phyloP scores from a whole-genome alignment of 257 asterid genomes.

The Solanum gandarillasii region DNA sequence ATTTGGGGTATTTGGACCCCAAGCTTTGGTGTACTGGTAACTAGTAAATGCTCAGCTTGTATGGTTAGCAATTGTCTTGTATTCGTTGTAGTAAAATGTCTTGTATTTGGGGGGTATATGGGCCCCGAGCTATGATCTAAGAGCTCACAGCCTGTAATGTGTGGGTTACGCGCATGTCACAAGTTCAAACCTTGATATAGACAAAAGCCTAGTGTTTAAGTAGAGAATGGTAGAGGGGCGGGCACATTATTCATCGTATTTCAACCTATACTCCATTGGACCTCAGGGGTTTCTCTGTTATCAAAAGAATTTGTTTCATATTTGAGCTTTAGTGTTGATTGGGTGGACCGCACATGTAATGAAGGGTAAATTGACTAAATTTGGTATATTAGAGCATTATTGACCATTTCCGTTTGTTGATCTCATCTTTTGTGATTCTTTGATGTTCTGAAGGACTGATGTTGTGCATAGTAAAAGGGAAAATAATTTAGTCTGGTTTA shows the following conservation, averaged over 20 bases:
- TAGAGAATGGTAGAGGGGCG: background rate
- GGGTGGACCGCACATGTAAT: background rate
- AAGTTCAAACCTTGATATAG: background rate
- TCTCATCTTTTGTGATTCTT: background rate
- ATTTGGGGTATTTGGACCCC: background rate
- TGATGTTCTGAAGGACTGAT: background rate
- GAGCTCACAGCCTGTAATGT: background rate
- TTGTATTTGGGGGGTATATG: background rate
- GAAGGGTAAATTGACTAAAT: background rate
- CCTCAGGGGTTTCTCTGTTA: background rate
- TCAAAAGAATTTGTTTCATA: too few species aligned
- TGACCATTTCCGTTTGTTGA: background rate
- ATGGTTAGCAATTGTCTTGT: background rate
- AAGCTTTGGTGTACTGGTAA: background rate
- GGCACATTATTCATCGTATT: background rate
- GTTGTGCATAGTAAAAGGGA: background rate
- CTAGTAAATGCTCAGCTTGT: background rate
- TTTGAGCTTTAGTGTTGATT: background rate
- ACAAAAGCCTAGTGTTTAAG: background rate
- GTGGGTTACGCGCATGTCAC: background rate
- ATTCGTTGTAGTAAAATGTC: background rate
- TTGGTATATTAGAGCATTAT: background rate
- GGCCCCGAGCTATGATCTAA: background rate
- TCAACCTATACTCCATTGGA: background rate
- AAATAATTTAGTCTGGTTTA: background rate